These are phyloP conservation scores for Vicia sativa DNA, from an alignment of 306 rosid genomes.

Conservation along the genomic window DNA sequence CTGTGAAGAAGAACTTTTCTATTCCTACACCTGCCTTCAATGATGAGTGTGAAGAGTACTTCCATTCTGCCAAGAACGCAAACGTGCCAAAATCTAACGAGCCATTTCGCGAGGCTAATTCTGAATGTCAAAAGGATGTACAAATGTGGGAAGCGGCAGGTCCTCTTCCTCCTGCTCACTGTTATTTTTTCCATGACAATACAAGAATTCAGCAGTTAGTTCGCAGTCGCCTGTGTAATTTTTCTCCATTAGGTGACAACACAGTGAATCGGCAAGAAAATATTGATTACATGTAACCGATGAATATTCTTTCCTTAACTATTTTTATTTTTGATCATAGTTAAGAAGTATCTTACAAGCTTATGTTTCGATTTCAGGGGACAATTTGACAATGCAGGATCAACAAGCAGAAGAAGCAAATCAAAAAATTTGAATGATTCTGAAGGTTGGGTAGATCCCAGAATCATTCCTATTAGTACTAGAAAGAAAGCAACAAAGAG, in stretches of 20 bases:
- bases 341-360: not conserved
- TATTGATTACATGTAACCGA: constrained; percentile 79
- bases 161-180: constrained; percentile 68
- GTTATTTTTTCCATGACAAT: constrained; percentile 74
- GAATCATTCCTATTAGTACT: constrained; percentile 39
- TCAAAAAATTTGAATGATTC: constrained; percentile 47
- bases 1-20: constrained; percentile 50
- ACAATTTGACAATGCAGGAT: constrained; percentile 66
- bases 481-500: constrained; percentile 51
- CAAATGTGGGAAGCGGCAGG: constrained; percentile 45
- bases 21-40: constrained; percentile 84
- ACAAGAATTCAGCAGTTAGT: constrained; percentile 66
- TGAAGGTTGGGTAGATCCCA: constrained; percentile 65
- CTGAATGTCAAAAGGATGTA: constrained; percentile 45
- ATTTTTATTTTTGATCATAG: constrained; percentile 20
- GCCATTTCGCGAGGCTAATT: constrained; percentile 28
- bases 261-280: constrained; percentile 51
- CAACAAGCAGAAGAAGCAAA: constrained; percentile 48
- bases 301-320: not conserved
- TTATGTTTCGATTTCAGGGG: constrained; percentile 61
- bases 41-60: constrained; percentile 73
- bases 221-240: constrained; percentile 55
- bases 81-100: constrained; percentile 33
- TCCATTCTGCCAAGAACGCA: constrained; percentile 46
- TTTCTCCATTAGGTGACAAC: constrained; percentile 64